A percentile compares a stretch with the other conserved stretches of the same genome.
These are phyloP conservation scores for Schizothecium vesticola DNA, from an alignment of 495 filamentous ascomycete species.

Conservation along the genomic window DNA sequence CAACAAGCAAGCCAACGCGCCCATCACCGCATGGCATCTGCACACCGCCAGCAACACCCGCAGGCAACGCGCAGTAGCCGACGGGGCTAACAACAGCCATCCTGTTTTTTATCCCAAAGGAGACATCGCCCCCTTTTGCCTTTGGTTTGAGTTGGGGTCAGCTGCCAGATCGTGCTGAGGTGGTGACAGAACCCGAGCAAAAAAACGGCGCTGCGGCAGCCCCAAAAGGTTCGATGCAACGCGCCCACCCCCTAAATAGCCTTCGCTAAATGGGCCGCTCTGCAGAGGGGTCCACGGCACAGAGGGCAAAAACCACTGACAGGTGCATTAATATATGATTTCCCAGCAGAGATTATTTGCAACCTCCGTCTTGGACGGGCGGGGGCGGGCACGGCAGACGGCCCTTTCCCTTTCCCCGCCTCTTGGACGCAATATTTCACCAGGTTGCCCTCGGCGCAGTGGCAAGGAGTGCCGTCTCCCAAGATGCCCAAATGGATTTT, in stretches of 20 bases:
- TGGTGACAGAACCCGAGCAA: no score
- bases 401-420: no score
- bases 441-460: neutral
- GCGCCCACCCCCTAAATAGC: neutral
- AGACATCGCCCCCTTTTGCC: no score
- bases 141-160: neutral
- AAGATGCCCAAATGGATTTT: neutral
- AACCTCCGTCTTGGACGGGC: neutral
- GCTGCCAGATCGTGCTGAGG: no score
- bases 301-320: neutral
- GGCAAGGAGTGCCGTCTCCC: neutral
- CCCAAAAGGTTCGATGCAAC: neutral
- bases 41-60: neutral
- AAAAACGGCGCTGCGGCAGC: neutral
- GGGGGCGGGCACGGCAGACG: no score
- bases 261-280: neutral
- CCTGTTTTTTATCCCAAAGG: neutral
- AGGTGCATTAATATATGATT: neutral
- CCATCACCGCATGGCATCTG: neutral
- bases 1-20: no score
- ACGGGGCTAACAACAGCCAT: neutral
- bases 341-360: neutral
- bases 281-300: neutral
- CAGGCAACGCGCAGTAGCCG: neutral
- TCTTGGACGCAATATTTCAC: neutral